Evolutionary conservation across 2,329 filamentous ascomycete species (phyloP), one percentile per base, ranked within the genome.

Genomic region (Coniochaeta sp.): DNA sequence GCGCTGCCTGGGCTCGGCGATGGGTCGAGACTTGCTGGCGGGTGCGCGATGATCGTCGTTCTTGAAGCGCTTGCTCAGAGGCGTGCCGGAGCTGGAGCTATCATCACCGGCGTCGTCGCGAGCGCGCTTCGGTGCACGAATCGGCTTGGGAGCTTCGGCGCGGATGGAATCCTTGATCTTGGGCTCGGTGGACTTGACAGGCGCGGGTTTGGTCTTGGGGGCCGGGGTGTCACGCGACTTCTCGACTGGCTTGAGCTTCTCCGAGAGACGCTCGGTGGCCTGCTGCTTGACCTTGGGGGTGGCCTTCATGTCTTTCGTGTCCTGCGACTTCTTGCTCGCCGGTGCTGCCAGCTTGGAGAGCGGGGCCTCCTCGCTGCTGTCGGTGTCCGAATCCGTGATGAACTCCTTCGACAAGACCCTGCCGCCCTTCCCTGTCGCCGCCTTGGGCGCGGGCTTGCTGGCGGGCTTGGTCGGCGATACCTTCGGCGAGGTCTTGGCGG

Each of bases 41-140:
- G n/a, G n/a, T n/a, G n/a, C 13, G 22, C 54, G n/a, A 54, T 65
- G 65, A 1, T 59, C 72, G 61, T 72, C 75, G 20, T 72, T 66
- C 68, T 81, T 81, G 57, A 76, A 68, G n/a, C 79, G 74, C 65
- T 82, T 82, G 60, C 73, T 77, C 10, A 83, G 66, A 3, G 79
- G 79, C 10, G 76, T 78, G 13, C 77, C 77, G 0, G 80, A 83
- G 64, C 79, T 82, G 2, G 79, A 83, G 58, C 78, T 81, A 52
- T 78, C 79, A 56, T 81, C 78, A 13, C 75, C 72, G 6, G 76
- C 73, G 40, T 72, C 66, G 35, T 79, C 78, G 1, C 78, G 75
- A 2, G 71, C 61, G 30, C 81, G 77, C 66, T 85, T 85, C 26
- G 67, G 62, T 18, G 70, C 59, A 53, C 66, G 70, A 50, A 59